A percentile compares a stretch with the other conserved stretches of the same genome.
Evolutionary conservation across 1,139 yeast genomes (phyloP).

Genomic region (Taphrina flavorubra): DNA sequence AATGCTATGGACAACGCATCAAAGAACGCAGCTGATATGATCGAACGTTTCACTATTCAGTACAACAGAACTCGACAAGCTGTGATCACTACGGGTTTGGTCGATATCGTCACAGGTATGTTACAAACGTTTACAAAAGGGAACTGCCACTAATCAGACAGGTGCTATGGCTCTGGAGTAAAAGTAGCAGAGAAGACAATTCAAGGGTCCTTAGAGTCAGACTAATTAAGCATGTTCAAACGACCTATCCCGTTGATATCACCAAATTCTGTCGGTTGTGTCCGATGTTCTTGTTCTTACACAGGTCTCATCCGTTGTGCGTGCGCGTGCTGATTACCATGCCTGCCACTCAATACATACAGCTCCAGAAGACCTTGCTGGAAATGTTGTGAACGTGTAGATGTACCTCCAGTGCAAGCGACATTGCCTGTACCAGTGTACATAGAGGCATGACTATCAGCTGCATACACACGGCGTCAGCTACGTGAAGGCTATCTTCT

Average conservation of each 20-base stretch:
- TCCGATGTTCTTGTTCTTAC: no score
- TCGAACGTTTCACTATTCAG: conserved; percentile 89
- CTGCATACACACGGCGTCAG: no score
- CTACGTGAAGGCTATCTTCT: no score
- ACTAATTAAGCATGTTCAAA: not conserved
- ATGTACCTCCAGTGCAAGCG: no score
- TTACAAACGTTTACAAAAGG: not conserved
- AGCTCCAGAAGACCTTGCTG: no score
- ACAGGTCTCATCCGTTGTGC: no score
- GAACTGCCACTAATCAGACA: not conserved
- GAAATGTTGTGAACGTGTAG: no score
- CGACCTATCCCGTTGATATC: not conserved
- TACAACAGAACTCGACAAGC: conserved; percentile 99
- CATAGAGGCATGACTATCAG: no score
- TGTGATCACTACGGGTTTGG: conserved; percentile 98
- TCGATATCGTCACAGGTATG: conserved; percentile 99
- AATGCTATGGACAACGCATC: conserved; percentile 99
- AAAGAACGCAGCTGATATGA: conserved; percentile 99
- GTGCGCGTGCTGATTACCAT: no score
- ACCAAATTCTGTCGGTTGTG: no score
- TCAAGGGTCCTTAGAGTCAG: not conserved
- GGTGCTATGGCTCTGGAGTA: conserved; percentile 25
- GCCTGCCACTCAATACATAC: no score
- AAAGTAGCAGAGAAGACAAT: not conserved
- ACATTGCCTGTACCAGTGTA: no score